Conservation (phyloP, 768 basidiomycete species). For the Leccinum sublutescens region DNA sequence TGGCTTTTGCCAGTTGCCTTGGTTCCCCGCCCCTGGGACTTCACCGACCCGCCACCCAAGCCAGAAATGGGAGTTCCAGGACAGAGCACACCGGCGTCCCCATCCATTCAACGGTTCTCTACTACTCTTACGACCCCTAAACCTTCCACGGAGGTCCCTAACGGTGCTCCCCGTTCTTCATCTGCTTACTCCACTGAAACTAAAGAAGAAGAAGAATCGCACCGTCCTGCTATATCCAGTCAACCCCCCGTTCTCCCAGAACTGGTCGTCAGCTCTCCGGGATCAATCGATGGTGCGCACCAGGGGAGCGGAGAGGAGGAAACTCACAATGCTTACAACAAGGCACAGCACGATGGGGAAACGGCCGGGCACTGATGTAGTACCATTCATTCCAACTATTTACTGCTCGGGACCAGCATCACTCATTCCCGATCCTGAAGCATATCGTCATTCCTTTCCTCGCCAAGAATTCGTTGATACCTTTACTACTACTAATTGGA, state of each 20-base stretch:
- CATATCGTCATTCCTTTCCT: neutral
- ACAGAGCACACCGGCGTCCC: conserved; percentile 21
- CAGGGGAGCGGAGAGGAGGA: conserved; percentile 16
- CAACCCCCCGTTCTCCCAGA: conserved; percentile 34
- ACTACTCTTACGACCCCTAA: conserved; percentile 28
- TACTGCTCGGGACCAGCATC: neutral
- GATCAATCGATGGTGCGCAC: conserved; percentile 30
- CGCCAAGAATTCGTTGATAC: conserved; percentile 1
- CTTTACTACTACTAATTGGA: neutral
- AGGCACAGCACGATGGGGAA: conserved; percentile 24
- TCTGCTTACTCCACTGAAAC: conserved; percentile 32
- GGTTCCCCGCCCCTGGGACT: conserved; percentile 82
- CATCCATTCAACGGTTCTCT: conserved; percentile 24
- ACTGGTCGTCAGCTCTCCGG: conserved; percentile 35
- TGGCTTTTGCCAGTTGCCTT: conserved; percentile 84
- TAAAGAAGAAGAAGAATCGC: conserved; percentile 25
- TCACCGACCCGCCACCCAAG: conserved; percentile 43
- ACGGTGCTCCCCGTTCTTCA: conserved; percentile 22
- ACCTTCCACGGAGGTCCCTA: conserved; percentile 27
- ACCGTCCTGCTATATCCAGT: conserved; percentile 25
- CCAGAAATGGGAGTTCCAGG: conserved; percentile 11
- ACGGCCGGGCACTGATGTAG: conserved; percentile 17
- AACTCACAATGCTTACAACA: conserved; percentile 14
- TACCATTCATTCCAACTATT: neutral
- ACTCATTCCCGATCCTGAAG: neutral